A percentile compares a stretch with the other conserved stretches of the same genome.
phyloP scores from a whole-genome alignment of 169 alveolate species.

The Eimeria sp. region DNA sequence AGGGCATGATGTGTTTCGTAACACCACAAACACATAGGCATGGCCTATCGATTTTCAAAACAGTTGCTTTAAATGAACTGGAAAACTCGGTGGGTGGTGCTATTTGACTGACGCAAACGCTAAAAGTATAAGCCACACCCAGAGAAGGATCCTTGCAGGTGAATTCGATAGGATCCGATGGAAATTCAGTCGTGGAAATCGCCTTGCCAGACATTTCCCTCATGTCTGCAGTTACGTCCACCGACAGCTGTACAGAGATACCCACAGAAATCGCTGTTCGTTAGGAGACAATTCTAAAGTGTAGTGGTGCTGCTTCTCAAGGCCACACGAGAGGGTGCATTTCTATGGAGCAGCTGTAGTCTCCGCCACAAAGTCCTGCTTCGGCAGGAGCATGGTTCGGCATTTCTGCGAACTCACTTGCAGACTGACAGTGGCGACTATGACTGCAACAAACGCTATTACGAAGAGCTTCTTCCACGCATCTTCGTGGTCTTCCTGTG shows the following conservation, averaged over 20 bases:
- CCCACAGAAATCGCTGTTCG: not conserved
- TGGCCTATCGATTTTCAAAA: not conserved
- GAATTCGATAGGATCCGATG: slow-evolving; percentile 17
- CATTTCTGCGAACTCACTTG: slow-evolving; percentile 2
- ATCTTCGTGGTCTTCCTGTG: slow-evolving; percentile 9
- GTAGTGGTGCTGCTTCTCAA: not conserved
- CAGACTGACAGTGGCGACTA: slow-evolving; percentile 43
- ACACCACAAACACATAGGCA: not conserved
- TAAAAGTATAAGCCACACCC: not conserved
- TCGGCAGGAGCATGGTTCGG: not conserved
- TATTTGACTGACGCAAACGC: not conserved
- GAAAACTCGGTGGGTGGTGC: not conserved
- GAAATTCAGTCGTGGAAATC: not conserved
- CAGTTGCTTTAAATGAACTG: not conserved
- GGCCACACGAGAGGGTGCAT: not conserved
- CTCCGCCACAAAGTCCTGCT: not conserved
- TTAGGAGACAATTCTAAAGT: not conserved
- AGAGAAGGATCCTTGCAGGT: slow-evolving; percentile 11
- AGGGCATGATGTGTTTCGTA: not conserved
- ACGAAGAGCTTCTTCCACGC: slow-evolving; percentile 58
- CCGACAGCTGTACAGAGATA: slow-evolving; percentile 14
- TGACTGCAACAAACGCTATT: slow-evolving; percentile 51
- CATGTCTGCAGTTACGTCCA: slow-evolving; percentile 5
- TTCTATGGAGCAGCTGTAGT: not conserved
- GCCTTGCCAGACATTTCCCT: slow-evolving; percentile 14